phyloP scores from a whole-genome alignment of 2,329 filamentous ascomycete species.

The Fusarium proliferatum region DNA sequence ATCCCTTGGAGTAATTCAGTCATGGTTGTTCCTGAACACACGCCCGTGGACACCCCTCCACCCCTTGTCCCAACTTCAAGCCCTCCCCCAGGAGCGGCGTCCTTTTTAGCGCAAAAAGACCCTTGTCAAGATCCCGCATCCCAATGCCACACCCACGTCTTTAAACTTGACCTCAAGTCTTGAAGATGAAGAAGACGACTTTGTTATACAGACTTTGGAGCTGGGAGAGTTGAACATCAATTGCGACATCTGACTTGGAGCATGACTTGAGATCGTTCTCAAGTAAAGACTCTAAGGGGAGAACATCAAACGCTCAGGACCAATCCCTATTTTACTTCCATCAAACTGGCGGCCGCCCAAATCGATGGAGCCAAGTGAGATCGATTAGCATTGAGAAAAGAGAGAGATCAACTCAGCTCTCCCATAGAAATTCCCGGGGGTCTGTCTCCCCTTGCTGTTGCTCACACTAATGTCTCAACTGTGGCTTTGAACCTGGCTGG shows the following conservation, averaged over 20 bases:
- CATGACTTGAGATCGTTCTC: background rate
- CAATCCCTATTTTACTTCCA: background rate
- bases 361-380: constrained; percentile 13
- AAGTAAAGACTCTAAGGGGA: background rate
- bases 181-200: constrained; percentile 30
- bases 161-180: constrained; percentile 45
- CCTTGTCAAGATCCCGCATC: constrained; percentile 47
- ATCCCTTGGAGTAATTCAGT: constrained; percentile 27
- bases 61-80: constrained; percentile 36
- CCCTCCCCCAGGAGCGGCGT: constrained; percentile 40
- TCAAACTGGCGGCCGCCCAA: constrained; percentile 11
- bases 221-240: background rate
- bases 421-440: constrained; percentile 14
- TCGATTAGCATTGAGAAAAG: constrained; percentile 22
- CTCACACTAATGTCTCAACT: constrained; percentile 40
- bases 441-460: constrained; percentile 24
- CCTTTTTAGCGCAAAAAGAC: constrained; percentile 44
- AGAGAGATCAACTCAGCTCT: constrained; percentile 26
- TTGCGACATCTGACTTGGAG: constrained; percentile 3
- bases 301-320: background rate
- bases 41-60: constrained; percentile 39
- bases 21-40: constrained; percentile 24
- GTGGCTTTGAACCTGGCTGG: constrained; percentile 29
- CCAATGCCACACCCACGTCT: constrained; percentile 46
- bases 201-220: constrained; percentile 22